These are phyloP conservation scores for Cutaneotrichosporon mucoides DNA, from an alignment of 1,284 basidiomycete species.

Conservation along the genomic window DNA sequence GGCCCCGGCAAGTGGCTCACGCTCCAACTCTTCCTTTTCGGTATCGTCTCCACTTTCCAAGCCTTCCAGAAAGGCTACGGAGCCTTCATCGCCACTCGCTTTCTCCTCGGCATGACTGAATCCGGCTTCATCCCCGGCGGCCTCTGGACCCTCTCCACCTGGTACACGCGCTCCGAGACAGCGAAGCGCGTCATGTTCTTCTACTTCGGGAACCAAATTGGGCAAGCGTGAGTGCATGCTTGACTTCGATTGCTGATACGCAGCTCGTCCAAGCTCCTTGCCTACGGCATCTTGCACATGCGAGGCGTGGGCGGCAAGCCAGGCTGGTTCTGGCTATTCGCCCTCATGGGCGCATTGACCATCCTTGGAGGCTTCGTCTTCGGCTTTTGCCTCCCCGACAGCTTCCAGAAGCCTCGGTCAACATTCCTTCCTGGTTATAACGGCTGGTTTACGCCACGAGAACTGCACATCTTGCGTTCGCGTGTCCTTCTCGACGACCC, in stretches of 20 bases:
- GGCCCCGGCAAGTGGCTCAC: constrained; percentile 28
- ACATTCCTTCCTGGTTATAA: constrained; percentile 26
- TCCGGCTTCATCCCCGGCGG: constrained; percentile 31
- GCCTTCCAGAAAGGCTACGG: constrained; percentile 32
- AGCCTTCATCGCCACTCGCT: constrained; percentile 30
- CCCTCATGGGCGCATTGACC: constrained; percentile 30
- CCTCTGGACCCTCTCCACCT: constrained; percentile 21
- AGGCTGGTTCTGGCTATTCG: constrained; percentile 32
- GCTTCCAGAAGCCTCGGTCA: constrained; percentile 20
- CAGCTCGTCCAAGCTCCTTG: constrained; percentile 19
- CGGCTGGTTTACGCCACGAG: constrained; percentile 29
- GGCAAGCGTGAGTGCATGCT: constrained; percentile 8
- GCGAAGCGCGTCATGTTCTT: constrained; percentile 33
- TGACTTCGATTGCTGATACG: too few relatives aligned
- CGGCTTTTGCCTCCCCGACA: constrained; percentile 32
- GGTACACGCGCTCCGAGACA: constrained; percentile 29
- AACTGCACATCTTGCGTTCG: constrained; percentile 33
- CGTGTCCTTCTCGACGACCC: constrained; percentile 38
- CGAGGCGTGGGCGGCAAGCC: constrained; percentile 25
- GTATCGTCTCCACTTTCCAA: constrained; percentile 34
- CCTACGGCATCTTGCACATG: constrained; percentile 33
- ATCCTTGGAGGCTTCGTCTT: constrained; percentile 30
- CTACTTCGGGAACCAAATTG: constrained; percentile 33
- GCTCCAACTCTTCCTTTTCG: constrained; percentile 31
- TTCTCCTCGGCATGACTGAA: constrained; percentile 30